These are phyloP conservation scores for maize (Zea mays) DNA, from an alignment of 176 grass and related monocot species.

Conservation along the genomic window DNA sequence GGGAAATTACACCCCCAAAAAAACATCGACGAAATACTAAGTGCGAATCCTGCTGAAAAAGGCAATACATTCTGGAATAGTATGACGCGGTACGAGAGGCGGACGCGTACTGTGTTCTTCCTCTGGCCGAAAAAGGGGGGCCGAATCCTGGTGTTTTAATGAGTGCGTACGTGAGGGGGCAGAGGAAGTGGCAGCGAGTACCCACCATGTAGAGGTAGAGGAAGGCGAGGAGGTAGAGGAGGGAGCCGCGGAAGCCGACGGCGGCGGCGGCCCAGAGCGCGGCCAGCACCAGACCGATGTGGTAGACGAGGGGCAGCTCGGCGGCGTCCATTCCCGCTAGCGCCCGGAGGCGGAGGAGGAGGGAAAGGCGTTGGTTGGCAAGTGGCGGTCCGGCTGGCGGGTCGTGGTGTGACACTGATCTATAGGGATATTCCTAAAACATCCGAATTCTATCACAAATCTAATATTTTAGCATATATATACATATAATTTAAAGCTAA, in stretches of 20 bases:
- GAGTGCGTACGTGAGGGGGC: background rate
- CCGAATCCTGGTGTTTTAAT: background rate
- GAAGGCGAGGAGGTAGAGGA: slow-evolving; percentile 78
- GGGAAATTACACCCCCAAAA: background rate
- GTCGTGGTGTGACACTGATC: background rate
- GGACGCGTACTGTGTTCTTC: background rate
- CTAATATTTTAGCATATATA: no score
- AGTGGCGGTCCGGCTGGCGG: background rate
- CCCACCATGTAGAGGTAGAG: slow-evolving; percentile 90
- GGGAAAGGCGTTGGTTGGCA: background rate
- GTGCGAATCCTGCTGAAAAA: background rate
- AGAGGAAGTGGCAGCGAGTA: background rate
- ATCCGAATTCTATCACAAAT: no score
- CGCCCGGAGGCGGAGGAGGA: background rate
- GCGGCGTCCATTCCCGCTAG: slow-evolving; percentile 49
- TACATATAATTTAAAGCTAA: no score
- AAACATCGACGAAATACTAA: background rate
- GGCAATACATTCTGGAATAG: background rate
- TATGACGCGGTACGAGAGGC: background rate
- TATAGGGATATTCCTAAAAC: no score
- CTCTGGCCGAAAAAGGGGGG: background rate
- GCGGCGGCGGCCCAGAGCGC: slow-evolving; percentile 63
- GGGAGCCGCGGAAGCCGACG: slow-evolving; percentile 48
- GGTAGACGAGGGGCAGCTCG: slow-evolving; percentile 71
- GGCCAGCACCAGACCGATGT: slow-evolving; percentile 65